phyloP scores from a whole-genome alignment of 345 rosid species.

The Sapria himalayana region DNA sequence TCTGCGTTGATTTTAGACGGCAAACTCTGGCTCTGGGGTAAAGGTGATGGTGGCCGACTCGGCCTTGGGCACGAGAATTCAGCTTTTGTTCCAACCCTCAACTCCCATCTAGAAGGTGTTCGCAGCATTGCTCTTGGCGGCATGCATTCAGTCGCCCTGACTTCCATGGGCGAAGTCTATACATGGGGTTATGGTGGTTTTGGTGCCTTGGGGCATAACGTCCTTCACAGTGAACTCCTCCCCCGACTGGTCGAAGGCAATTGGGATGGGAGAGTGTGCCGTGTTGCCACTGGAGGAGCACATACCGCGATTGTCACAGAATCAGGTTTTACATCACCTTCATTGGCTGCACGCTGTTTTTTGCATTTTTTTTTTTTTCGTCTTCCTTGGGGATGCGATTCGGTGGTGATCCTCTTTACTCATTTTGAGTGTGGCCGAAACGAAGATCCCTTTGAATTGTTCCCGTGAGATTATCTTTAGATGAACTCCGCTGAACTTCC shows the following conservation, averaged over 20 bases:
- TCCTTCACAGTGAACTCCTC: conserved; percentile 60
- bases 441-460: too few species aligned
- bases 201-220: conserved; percentile 86
- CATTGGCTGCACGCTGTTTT: too few species aligned
- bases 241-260: conserved; percentile 67
- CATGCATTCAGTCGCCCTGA: conserved; percentile 67
- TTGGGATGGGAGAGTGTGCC: conserved; percentile 30
- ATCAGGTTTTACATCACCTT: too few species aligned
- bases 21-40: conserved; percentile 72
- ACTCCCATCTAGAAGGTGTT: conserved; percentile 37
- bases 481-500: too few species aligned
- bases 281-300: conserved; percentile 67
- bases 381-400: too few species aligned
- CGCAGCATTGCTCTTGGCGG: conserved; percentile 56
- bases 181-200: conserved; percentile 98
- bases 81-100: conserved; percentile 42
- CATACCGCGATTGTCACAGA: conserved; percentile 71
- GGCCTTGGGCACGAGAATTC: conserved; percentile 76
- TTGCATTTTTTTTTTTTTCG: conserved; percentile 3
- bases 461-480: too few species aligned
- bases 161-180: conserved; percentile 39
- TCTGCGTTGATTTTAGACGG: conserved; percentile 46
- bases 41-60: conserved; percentile 86
- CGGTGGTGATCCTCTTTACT: too few species aligned
- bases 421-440: too few species aligned